Base-by-base conservation (phyloP, 2,329 filamentous ascomycete species). In the Bipolaris victoriae region DNA sequence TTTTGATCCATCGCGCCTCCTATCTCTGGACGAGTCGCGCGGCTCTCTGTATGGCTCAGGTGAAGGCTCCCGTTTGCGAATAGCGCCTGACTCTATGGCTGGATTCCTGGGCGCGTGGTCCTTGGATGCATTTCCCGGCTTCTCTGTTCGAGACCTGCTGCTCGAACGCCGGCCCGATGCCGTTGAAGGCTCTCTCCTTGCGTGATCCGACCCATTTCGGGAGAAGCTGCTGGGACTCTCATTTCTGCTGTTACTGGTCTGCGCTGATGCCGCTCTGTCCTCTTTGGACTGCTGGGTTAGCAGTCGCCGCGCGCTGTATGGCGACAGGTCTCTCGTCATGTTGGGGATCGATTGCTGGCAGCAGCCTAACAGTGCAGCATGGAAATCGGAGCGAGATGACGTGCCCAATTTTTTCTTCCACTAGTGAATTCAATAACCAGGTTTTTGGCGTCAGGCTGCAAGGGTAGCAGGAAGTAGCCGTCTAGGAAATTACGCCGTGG, bases 271-370 rank as follows among this genome's bases (percentile, higher is more conserved):
- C 41, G 54, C 53, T 50, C 55, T 62, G 20, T 49, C 64, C 39
- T 60, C 64, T 13, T 60, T 60, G 49, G 71, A 57, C 44, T 71
- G 57, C 58, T 69, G 62, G 29, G 66, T 75, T 55, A 74, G 52
- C 41, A 72, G 64, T 31, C 65, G 66, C 36, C 72, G 63, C 35
- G 69, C 67, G 55, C 72, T 74, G 60, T 65, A 72, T 20, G 71
- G 70, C 37, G 73, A 75, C 51, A 73, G 58, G 22, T 72, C 71
- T 55, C 70, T 68, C 29, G 64, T 57, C 67, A 69, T 69, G 51
- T 33, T 61, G 55, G 31, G 44, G 49, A 29, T 53, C 50, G 48
- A 35, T 26, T 55, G 18, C 31, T 54, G 44, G 35, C 39, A 33
- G 47, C 52, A 41, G 20, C 33, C 36, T 24, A 20, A 57, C 46